These are phyloP conservation scores for Grigorovia transvaalensis DNA, from an alignment of 805 yeast species.

Conservation along the genomic window DNA sequence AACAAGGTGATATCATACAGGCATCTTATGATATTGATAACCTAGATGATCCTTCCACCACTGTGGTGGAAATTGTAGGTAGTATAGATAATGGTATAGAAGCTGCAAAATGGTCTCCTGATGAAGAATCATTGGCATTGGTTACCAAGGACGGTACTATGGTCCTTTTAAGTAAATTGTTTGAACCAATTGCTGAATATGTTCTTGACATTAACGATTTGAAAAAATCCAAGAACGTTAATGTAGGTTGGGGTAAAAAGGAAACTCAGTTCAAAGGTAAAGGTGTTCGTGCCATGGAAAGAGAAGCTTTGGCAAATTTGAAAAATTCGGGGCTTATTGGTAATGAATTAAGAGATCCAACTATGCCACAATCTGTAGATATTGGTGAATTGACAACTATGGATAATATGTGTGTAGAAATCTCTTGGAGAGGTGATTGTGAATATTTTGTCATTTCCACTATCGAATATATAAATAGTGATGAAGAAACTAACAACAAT, in stretches of 20 bases:
- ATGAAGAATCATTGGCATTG: conserved; percentile 74
- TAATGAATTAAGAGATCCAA: conserved; percentile 73
- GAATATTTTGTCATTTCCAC: conserved; percentile 65
- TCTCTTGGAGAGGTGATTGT: conserved; percentile 96
- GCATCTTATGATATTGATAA: conserved; percentile 47
- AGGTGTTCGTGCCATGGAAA: conserved; percentile 74
- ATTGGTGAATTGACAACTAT: conserved; percentile 48
- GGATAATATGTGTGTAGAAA: conserved; percentile 40
- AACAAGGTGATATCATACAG: conserved; percentile 63
- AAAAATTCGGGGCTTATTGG: conserved; percentile 55
- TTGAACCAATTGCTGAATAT: conserved; percentile 70
- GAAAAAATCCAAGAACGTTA: conserved; percentile 65
- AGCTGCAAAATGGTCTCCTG: conserved; percentile 81
- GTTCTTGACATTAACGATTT: conserved; percentile 53
- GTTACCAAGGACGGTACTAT: conserved; percentile 53
- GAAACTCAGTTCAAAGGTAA: conserved; percentile 95
- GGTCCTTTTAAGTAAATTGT: conserved; percentile 57
- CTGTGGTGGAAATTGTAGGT: conserved; percentile 67
- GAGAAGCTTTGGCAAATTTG: conserved; percentile 42
- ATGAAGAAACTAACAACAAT: conserved; percentile 23
- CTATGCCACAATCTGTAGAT: conserved; percentile 66
- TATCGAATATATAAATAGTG: conserved; percentile 41
- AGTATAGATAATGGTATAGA: conserved; percentile 65
- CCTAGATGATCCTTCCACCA: conserved; percentile 36
- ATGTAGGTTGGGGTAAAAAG: conserved; percentile 97